Evolutionary conservation across 2,329 filamentous ascomycete species (phyloP), one percentile per base, ranked within the genome.

Genomic region (Dactylellina parvicollis): DNA sequence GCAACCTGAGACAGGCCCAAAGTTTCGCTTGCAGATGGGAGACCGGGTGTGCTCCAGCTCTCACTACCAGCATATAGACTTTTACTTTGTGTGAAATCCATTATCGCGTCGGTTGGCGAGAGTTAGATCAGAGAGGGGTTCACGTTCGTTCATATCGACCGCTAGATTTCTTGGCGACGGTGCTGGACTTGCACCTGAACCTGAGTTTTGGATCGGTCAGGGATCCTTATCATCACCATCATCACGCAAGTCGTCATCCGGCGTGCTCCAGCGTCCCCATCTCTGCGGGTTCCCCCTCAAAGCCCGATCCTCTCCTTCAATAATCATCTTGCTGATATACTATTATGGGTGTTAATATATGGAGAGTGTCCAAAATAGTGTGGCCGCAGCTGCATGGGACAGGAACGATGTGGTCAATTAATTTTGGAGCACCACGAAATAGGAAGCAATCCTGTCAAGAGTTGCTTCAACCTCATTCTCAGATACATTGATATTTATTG

Each of bases 401-500:
- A 42, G 34, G 14, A 18, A 16, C 22, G 59, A 47, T 49, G 20
- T n/a, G n/a, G n/a, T n/a, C n/a, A n/a, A 47, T 42, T 28, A 50
- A 40, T 66, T 66, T 65, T 65, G 42, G 28, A 20, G 52, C 52
- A 14, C 36, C 24, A 30, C 47, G 20, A 40, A 70, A 47, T 46
- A 70, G 65, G 56, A 70, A 70, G 50, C 49, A 61, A 70, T 61
- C 55, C 56, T 56, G 57, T 70, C 65, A 38, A 52, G n/a, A 32
- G 28, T 50, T 47, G 42, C 62, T 56, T 52, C 36, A 54, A 64
- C 54, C 54, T 54, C 59, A 28, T 38, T 20, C 30, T 55, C 26
- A 24, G 34, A 22, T 32, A 18, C 26, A 30, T 42, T 26, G n/a
- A 12, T 18, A 28, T n/a, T 34, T 5, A 24, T 26, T 40, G 52